Percentiles rank a stretch among this genome's conserved stretches.
These are phyloP conservation scores for Coemansia sp. DNA, from an alignment of 192 early-diverging fungal species.

Conservation along the genomic window DNA sequence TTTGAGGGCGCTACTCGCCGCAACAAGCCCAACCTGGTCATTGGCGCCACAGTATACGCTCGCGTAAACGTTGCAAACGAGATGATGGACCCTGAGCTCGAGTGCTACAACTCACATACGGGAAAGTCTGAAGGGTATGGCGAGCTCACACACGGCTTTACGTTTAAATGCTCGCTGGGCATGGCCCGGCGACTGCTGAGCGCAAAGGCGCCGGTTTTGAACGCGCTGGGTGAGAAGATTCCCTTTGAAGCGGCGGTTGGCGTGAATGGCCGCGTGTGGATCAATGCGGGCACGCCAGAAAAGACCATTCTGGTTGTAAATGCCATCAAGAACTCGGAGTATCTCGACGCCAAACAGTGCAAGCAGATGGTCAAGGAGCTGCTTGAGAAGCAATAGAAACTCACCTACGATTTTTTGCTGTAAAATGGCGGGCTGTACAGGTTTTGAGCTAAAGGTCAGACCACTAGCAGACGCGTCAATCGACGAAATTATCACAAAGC, in stretches of 20 bases:
- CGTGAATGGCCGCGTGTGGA: conserved; percentile 94
- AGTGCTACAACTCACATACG: conserved; percentile 80
- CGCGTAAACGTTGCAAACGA: conserved; percentile 83
- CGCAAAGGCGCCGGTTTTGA: conserved; percentile 68
- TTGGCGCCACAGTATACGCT: conserved; percentile 80
- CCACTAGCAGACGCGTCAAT: too few relatives aligned
- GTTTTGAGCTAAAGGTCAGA: too few relatives aligned
- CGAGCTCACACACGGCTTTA: conserved; percentile 77
- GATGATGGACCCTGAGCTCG: conserved; percentile 97
- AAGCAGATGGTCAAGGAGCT: conserved; percentile 55
- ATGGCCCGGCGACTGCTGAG: conserved; percentile 62
- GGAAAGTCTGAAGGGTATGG: conserved; percentile 89
- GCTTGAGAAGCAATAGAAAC: conserved; percentile 22
- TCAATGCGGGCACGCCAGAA: conserved; percentile 63
- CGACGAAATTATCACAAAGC: too few relatives aligned
- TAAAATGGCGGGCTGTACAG: background rate
- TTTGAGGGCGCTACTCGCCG: conserved; percentile 95
- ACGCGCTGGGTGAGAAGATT: conserved; percentile 64
- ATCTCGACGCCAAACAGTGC: conserved; percentile 58
- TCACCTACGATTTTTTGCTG: background rate
- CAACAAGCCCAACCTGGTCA: conserved; percentile 80
- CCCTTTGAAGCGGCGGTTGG: conserved; percentile 90
- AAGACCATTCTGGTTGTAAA: conserved; percentile 68
- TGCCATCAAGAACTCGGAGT: conserved; percentile 73
- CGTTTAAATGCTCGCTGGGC: conserved; percentile 80